Percentiles rank a stretch among this genome's conserved stretches.
Conservation (phyloP, 768 basidiomycete species). For the Pisolithus albus region DNA sequence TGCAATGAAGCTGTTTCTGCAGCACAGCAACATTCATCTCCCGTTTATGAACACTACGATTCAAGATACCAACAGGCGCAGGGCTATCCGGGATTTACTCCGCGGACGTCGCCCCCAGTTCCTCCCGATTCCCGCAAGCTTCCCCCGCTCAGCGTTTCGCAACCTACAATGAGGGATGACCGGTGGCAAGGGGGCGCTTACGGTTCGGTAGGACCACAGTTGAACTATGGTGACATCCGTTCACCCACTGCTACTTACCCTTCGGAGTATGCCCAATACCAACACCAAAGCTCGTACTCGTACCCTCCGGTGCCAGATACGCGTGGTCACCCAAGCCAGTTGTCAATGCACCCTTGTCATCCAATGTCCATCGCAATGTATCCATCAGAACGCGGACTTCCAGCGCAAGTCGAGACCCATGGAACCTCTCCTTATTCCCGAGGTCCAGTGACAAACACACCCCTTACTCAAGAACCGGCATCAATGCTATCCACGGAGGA, state of each 20-base stretch:
- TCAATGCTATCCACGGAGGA: slow-evolving; percentile 43
- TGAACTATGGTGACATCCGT: slow-evolving; percentile 42
- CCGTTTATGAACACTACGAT: slow-evolving; percentile 53
- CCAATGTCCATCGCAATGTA: slow-evolving; percentile 25
- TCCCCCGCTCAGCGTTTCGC: slow-evolving; percentile 45
- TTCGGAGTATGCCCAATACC: slow-evolving; percentile 44
- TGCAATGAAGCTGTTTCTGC: slow-evolving; percentile 24
- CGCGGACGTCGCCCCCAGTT: slow-evolving; percentile 44
- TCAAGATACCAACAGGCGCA: slow-evolving; percentile 36
- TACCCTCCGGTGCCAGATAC: slow-evolving; percentile 33
- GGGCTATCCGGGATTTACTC: slow-evolving; percentile 40
- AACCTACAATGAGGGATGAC: slow-evolving; percentile 39
- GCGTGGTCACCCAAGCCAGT: slow-evolving; percentile 23
- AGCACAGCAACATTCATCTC: slow-evolving; percentile 41
- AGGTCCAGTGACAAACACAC: slow-evolving; percentile 24
- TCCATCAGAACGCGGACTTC: slow-evolving; percentile 29
- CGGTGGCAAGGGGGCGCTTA: slow-evolving; percentile 41
- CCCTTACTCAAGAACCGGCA: slow-evolving; percentile 29
- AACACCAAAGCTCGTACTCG: slow-evolving; percentile 27
- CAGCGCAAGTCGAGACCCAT: slow-evolving; percentile 34
- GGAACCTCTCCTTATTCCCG: slow-evolving; percentile 50
- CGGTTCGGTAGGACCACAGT: slow-evolving; percentile 30
- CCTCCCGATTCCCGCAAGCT: slow-evolving; percentile 48
- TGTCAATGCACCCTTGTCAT: slow-evolving; percentile 22
- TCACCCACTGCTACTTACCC: slow-evolving; percentile 62